These are phyloP conservation scores for Dicorynia guianensis DNA, from an alignment of 306 rosid species.

Conservation along the genomic window DNA sequence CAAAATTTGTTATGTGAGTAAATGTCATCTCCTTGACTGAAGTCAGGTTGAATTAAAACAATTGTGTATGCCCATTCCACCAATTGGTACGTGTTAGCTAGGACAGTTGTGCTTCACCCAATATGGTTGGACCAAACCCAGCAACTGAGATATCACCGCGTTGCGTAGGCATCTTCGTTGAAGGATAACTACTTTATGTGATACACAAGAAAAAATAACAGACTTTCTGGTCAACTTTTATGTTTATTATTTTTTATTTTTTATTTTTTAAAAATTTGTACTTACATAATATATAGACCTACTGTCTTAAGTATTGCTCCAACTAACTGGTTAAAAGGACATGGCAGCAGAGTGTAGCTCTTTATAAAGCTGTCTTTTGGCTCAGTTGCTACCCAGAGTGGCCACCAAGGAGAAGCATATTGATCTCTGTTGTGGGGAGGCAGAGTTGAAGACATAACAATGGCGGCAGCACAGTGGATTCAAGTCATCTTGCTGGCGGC, in stretches of 20 bases:
- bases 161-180: conserved; percentile 27
- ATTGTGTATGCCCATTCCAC: conserved; percentile 25
- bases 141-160: conserved; percentile 39
- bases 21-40: conserved; percentile 49
- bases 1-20: conserved; percentile 37
- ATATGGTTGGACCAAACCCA: conserved; percentile 54
- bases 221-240: conserved; percentile 43
- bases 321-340: conserved; percentile 47
- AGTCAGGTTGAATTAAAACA: conserved; percentile 17
- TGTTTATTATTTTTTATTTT: conserved; percentile 1
- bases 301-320: neutral
- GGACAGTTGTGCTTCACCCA: conserved; percentile 48
- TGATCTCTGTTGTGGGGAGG: conserved; percentile 27
- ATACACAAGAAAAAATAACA: conserved; percentile 42
- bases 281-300: conserved; percentile 3
- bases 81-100: conserved; percentile 46
- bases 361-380: conserved; percentile 41
- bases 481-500: conserved; percentile 21
- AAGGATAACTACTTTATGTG: conserved; percentile 47
- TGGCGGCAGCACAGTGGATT: conserved; percentile 13
- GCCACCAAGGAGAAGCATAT: neutral
- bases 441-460: conserved; percentile 21
- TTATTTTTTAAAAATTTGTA: neutral
- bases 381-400: conserved; percentile 26
- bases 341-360: conserved; percentile 40